Evolutionary conservation across 306 rosid genomes (phyloP), one percentile per base, ranked within the genome.

Genomic region (Rubus idaeus): DNA sequence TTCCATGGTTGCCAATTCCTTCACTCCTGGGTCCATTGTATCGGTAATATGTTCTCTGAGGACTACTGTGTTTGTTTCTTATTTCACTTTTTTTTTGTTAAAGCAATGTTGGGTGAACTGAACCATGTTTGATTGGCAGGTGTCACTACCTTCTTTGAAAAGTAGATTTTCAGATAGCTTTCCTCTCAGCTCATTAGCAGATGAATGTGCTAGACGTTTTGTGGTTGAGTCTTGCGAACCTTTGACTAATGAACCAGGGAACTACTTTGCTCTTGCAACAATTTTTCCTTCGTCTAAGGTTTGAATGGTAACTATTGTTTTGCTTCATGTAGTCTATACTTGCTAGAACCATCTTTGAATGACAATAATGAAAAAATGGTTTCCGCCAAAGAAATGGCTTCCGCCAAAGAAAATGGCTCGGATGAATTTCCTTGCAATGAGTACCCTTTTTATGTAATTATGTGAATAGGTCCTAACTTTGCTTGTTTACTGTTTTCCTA

Each of bases 251-350:
- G 89, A 77, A 62, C 85, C 82, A 0, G 98, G 97, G 74, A 88
- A 82, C 71, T 90, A 85, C 81, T 94, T 94, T 80, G 89, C 88
- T 66, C 86, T 94, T 79, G 96, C 97, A 26, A 85, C 85, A 3
- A 84, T 91, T 49, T 90, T 82, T 70, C 86, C 94, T 62, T 90
- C 93, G 52, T 81, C 72, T 47, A 92, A 91, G 98, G 98, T 94
- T 74, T 64, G 91, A 53, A 55, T 53, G 30, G 52, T 23, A 57
- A 56, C 72, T 76, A 26, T 65, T 70, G 5, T 74, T 44, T 53
- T n/a, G 44, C 7, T 13, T 13, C 0, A 11, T 14, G 23, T 39
- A 65, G 18, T 62, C 18, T 78, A 42, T 60, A 1, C 44, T 40
- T n/a, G 64, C 53, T 67, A 71, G 11, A 18, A 26, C 42, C n/a